These are phyloP conservation scores for Colletotrichum lini DNA, from an alignment of 2,329 filamentous ascomycete species.

Conservation along the genomic window DNA sequence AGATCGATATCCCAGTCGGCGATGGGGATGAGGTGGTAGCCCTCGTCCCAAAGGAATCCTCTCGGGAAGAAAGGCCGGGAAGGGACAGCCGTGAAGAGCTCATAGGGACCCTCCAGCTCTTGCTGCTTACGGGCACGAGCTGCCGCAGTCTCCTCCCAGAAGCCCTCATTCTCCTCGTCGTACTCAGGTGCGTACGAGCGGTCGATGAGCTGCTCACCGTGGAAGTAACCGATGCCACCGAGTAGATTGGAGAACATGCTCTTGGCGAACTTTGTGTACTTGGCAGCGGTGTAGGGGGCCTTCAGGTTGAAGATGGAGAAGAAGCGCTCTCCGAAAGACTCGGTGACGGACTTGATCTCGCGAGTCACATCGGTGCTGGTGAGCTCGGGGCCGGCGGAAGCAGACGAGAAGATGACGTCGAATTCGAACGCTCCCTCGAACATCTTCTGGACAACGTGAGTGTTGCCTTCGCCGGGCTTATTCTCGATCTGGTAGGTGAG, in stretches of 20 bases:
- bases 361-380: slow-evolving; percentile 76
- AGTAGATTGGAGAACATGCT: slow-evolving; percentile 95
- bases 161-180: slow-evolving; percentile 93
- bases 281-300: slow-evolving; percentile 79
- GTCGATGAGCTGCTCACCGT: slow-evolving; percentile 90
- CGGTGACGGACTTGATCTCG: slow-evolving; percentile 76
- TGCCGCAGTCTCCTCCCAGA: slow-evolving; percentile 92
- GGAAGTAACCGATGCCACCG: slow-evolving; percentile 95
- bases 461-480: slow-evolving; percentile 78
- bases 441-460: slow-evolving; percentile 91
- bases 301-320: slow-evolving; percentile 79
- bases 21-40: slow-evolving; percentile 93
- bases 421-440: slow-evolving; percentile 95
- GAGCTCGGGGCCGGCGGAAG: slow-evolving; percentile 66
- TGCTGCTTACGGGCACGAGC: slow-evolving; percentile 80
- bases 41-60: slow-evolving; percentile 98
- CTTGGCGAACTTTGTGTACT: slow-evolving; percentile 85
- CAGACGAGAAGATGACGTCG: slow-evolving; percentile 84
- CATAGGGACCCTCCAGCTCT: slow-evolving; percentile 83
- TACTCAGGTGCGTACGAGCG: slow-evolving; percentile 93
- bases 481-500: slow-evolving; percentile 87
- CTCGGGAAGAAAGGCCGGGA: slow-evolving; percentile 96
- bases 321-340: slow-evolving; percentile 83
- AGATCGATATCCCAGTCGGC: slow-evolving; percentile 96
- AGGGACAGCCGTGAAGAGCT: slow-evolving; percentile 92